Evolutionary conservation across 352 stramenopile genomes (phyloP).

Genomic region (Phytopythium mirpurense): DNA sequence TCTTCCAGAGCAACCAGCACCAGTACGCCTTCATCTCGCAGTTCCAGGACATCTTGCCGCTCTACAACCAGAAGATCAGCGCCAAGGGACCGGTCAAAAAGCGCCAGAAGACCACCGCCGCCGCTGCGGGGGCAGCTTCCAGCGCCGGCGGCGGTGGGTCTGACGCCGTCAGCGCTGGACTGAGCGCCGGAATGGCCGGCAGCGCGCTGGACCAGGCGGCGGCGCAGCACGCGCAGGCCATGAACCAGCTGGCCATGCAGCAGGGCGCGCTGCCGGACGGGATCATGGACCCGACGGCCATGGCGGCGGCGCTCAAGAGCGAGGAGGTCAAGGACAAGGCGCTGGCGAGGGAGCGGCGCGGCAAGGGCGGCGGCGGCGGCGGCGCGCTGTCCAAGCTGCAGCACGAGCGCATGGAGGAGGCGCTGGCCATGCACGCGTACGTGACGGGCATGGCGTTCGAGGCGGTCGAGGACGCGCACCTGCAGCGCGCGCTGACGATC

Average conservation of each 20-base stretch:
- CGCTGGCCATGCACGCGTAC: constrained; percentile 77
- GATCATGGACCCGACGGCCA: constrained; percentile 53
- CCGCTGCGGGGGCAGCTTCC: constrained; percentile 2
- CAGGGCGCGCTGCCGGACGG: constrained; percentile 52
- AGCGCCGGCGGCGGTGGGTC: constrained; percentile 14
- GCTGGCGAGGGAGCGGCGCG: constrained; percentile 27
- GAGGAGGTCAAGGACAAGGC: constrained; percentile 18
- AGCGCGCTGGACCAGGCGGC: constrained; percentile 41
- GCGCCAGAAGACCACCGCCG: constrained; percentile 35
- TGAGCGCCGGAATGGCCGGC: constrained; percentile 14
- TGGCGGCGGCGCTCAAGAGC: constrained; percentile 47
- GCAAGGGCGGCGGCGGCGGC: constrained; percentile 21
- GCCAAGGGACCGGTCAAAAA: constrained; percentile 65
- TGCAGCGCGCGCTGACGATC: constrained; percentile 60
- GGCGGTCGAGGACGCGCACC: constrained; percentile 60
- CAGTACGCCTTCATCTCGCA: constrained; percentile 77
- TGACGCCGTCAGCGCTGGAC: constrained; percentile 14
- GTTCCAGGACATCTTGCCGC: constrained; percentile 72
- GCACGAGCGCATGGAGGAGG: constrained; percentile 70
- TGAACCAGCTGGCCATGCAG: constrained; percentile 76
- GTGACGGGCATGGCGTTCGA: constrained; percentile 79
- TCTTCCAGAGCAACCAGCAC: constrained; percentile 79
- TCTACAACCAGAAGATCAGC: constrained; percentile 83
- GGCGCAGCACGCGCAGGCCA: constrained; percentile 44
- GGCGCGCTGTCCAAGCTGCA: constrained; percentile 55